Conservation (phyloP, 345 rosid species). For the thale cress (Arabidopsis thaliana) region DNA sequence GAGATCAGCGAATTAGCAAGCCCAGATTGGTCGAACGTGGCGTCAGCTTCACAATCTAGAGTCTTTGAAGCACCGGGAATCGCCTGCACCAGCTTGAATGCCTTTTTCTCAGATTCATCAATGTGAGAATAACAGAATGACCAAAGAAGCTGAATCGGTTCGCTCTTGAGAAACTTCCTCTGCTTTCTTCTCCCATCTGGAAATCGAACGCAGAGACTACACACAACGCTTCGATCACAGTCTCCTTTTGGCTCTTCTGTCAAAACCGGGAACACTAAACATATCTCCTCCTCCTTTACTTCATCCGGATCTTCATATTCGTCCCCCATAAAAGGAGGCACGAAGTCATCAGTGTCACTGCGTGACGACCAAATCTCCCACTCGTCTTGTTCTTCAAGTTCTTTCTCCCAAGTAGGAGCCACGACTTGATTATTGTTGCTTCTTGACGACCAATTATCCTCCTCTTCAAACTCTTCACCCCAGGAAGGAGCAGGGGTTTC, state of each 20-base stretch:
- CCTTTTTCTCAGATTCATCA: conserved; percentile 54
- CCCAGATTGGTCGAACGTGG: conserved; percentile 67
- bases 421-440: not conserved
- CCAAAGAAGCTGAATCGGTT: conserved; percentile 82
- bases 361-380: not conserved
- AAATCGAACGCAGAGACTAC: conserved; percentile 82
- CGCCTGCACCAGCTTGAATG: conserved; percentile 68
- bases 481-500: not conserved
- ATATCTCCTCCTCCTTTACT: not conserved
- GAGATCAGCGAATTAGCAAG: conserved; percentile 79
- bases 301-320: not conserved
- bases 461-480: conserved; percentile 11
- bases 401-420: not conserved
- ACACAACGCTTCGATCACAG: conserved; percentile 60
- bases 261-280: conserved; percentile 55
- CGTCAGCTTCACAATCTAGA: conserved; percentile 57
- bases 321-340: not conserved
- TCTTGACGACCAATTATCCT: not conserved
- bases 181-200: conserved; percentile 86
- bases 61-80: conserved; percentile 75
- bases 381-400: not conserved
- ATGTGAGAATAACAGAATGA: conserved; percentile 71
- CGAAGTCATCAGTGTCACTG: not conserved
- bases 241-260: conserved; percentile 72
- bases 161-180: conserved; percentile 70